phyloP scores from a whole-genome alignment of 106 monocot species.

The Acorus calamus region DNA sequence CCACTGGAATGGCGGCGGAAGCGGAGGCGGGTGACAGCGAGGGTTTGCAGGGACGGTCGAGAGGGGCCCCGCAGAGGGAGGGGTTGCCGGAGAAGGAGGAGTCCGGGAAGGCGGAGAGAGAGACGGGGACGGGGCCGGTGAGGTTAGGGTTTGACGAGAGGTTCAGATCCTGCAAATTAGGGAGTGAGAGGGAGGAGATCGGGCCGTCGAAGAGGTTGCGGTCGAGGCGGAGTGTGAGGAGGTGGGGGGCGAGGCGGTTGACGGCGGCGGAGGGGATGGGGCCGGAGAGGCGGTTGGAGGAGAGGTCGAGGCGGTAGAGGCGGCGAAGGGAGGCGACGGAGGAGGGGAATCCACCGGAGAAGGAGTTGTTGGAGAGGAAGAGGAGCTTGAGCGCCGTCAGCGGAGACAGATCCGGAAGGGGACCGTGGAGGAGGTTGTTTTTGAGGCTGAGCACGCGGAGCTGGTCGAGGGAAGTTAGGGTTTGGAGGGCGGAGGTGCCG shows the following conservation, averaged over 20 bases:
- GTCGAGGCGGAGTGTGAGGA: conserved; percentile 51
- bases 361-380: conserved; percentile 49
- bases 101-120: conserved; percentile 4
- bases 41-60: not conserved
- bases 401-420: conserved; percentile 18
- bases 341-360: conserved; percentile 39
- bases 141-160: conserved; percentile 3
- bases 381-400: conserved; percentile 45
- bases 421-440: conserved; percentile 52
- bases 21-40: not conserved
- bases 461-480: conserved; percentile 38
- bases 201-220: conserved; percentile 21
- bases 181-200: too few relatives aligned
- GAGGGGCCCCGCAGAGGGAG: conserved; percentile 28
- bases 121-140: conserved; percentile 34
- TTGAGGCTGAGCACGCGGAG: conserved; percentile 52
- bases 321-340: conserved; percentile 19
- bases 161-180: too few relatives aligned
- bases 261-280: conserved; percentile 22
- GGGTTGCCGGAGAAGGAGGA: conserved; percentile 26
- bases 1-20: not conserved
- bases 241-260: conserved; percentile 27
- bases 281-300: conserved; percentile 38
- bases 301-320: conserved; percentile 49
- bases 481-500: conserved; percentile 13